Conservation (phyloP, 1,284 basidiomycete species). For the Trichosporon sp. region DNA sequence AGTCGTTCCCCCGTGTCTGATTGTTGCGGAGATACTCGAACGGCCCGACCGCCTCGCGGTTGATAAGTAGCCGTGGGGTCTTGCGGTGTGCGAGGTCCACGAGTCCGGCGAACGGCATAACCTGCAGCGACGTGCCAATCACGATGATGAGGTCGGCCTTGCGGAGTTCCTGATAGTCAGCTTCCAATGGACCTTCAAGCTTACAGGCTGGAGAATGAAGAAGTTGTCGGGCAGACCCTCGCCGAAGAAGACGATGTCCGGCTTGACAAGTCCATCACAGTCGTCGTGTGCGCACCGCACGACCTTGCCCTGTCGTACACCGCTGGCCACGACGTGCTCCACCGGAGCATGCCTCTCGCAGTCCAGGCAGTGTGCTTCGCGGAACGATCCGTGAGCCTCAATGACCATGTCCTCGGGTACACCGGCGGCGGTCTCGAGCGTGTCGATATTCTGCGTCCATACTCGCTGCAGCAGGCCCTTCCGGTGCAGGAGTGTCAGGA, state of each 20-base stretch:
- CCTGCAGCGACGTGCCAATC: conserved; percentile 78
- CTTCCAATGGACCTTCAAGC: not conserved
- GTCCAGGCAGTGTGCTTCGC: conserved; percentile 74
- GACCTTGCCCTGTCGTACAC: conserved; percentile 64
- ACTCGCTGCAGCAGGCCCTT: conserved; percentile 48
- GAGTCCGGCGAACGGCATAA: conserved; percentile 62
- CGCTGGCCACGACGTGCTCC: conserved; percentile 68
- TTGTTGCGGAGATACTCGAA: conserved; percentile 33
- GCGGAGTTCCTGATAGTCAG: conserved; percentile 25
- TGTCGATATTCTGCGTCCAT: conserved; percentile 69
- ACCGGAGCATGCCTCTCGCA: conserved; percentile 65
- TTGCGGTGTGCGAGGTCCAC: conserved; percentile 55
- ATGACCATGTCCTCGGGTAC: conserved; percentile 74
- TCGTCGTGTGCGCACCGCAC: conserved; percentile 62
- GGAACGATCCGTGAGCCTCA: conserved; percentile 93
- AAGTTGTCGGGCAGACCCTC: conserved; percentile 62
- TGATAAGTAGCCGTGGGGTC: conserved; percentile 61
- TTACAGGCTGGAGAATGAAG: conserved; percentile 48
- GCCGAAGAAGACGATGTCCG: conserved; percentile 94
- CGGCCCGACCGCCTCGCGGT: conserved; percentile 61
- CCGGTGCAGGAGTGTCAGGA: conserved; percentile 62
- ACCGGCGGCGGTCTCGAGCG: conserved; percentile 82
- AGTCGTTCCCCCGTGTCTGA: conserved; percentile 41
- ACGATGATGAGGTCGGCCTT: conserved; percentile 84
- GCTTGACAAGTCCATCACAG: conserved; percentile 78